Conservation (phyloP, 148 eudicot genomes). For the Polygonum maritimum region DNA sequence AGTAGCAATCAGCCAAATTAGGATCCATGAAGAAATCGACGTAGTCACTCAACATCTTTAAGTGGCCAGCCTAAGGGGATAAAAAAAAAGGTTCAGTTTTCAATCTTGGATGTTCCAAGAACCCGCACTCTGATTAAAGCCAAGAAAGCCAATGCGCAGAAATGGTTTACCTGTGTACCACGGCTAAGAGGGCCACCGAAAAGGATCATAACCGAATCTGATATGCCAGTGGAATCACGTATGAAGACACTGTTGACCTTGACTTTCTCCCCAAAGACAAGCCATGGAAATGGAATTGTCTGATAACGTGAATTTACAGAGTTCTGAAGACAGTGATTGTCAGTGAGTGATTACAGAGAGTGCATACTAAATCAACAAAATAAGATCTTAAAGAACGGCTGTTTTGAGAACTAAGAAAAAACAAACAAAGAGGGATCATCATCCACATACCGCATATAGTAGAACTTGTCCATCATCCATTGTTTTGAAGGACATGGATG, state of each 20-base stretch:
- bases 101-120: not conserved
- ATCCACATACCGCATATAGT: constrained; percentile 73
- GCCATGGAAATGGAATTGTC: constrained; percentile 95
- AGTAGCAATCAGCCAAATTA: constrained; percentile 66
- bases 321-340: constrained; percentile 47
- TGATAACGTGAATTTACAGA: constrained; percentile 98
- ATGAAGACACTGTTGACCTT: constrained; percentile 91
- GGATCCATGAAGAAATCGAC: constrained; percentile 97
- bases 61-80: constrained; percentile 59
- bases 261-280: constrained; percentile 94
- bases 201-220: constrained; percentile 88
- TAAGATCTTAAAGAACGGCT: not conserved
- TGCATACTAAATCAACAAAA: not conserved
- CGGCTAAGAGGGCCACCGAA: constrained; percentile 78
- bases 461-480: constrained; percentile 98
- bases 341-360: not conserved
- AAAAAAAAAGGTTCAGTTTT: not conserved
- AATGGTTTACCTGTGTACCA: constrained; percentile 55
- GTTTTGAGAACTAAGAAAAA: too few species aligned
- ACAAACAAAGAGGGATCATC: too few species aligned
- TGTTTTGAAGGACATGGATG: constrained; percentile 98
- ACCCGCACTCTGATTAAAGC: not conserved
- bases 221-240: constrained; percentile 94
- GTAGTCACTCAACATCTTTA: constrained; percentile 89
- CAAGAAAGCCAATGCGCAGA: not conserved